A percentile compares a stretch with the other conserved stretches of the same genome.
These are phyloP conservation scores for Mycena crocata DNA, from an alignment of 768 basidiomycete species.

Conservation along the genomic window DNA sequence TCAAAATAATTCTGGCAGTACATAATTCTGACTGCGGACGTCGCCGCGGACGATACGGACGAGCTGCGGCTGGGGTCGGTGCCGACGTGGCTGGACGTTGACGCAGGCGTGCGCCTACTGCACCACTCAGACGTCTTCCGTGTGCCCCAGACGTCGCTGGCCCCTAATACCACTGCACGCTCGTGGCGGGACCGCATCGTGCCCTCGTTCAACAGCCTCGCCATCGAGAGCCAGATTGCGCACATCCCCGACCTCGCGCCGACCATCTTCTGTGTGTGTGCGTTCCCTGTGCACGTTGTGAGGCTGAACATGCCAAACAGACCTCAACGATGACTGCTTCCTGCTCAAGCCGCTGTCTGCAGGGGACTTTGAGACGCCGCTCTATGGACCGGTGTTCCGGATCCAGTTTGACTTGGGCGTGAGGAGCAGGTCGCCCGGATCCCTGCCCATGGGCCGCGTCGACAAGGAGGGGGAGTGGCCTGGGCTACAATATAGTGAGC, in stretches of 20 bases:
- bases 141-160: conserved; percentile 9
- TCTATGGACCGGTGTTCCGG: conserved; percentile 33
- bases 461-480: conserved; percentile 37
- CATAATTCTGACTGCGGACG: conserved; percentile 32
- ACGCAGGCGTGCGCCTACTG: conserved; percentile 5
- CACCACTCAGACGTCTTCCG: conserved; percentile 34
- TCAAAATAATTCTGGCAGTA: conserved; percentile 22
- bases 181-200: conserved; percentile 27
- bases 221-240: conserved; percentile 33
- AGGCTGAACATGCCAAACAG: background rate
- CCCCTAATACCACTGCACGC: background rate
- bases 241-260: conserved; percentile 25
- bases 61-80: conserved; percentile 28
- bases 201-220: conserved; percentile 35
- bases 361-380: conserved; percentile 23
- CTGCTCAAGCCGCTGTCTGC: conserved; percentile 23
- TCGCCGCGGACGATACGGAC: conserved; percentile 30
- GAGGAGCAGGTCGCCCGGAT: conserved; percentile 13
- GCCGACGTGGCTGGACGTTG: conserved; percentile 26
- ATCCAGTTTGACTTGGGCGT: conserved; percentile 31
- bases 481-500: conserved; percentile 23
- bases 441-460: background rate
- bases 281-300: background rate
- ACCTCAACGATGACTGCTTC: conserved; percentile 35
- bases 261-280: conserved; percentile 32